These are phyloP conservation scores for Bathelium albidoporum DNA, from an alignment of 495 filamentous ascomycete species.

Conservation along the genomic window DNA sequence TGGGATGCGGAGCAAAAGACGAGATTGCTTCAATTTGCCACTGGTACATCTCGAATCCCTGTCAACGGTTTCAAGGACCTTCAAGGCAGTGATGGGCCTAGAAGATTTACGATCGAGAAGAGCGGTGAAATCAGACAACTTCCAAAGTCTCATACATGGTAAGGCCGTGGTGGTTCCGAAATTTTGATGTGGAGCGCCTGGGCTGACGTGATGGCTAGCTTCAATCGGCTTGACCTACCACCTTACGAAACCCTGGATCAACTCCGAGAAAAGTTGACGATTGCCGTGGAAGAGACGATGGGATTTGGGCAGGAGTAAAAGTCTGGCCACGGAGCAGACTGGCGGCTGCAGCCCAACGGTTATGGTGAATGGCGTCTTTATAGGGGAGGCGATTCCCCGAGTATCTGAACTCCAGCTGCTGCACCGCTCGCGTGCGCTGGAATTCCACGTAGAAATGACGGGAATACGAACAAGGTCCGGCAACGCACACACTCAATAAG, in stretches of 20 bases:
- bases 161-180: conserved; percentile 26
- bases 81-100: conserved; percentile 90
- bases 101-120: conserved; percentile 97
- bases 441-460: neutral
- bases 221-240: conserved; percentile 94
- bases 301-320: conserved; percentile 93
- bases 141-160: conserved; percentile 98
- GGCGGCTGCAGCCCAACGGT: neutral
- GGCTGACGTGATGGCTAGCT: conserved; percentile 44
- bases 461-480: neutral
- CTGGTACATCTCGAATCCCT: conserved; percentile 92
- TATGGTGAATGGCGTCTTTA: too few species aligned
- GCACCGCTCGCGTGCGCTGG: neutral
- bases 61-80: conserved; percentile 99
- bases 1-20: conserved; percentile 99
- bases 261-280: conserved; percentile 79
- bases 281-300: conserved; percentile 97
- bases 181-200: neutral
- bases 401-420: neutral
- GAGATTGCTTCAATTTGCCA: conserved; percentile 90
- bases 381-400: too few species aligned
- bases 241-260: conserved; percentile 82
- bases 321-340: neutral
- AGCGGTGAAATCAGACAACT: conserved; percentile 79
- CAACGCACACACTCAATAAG: neutral